Base-by-base conservation (phyloP, 495 filamentous ascomycete genomes). In the Penicillium bovifimosum region DNA sequence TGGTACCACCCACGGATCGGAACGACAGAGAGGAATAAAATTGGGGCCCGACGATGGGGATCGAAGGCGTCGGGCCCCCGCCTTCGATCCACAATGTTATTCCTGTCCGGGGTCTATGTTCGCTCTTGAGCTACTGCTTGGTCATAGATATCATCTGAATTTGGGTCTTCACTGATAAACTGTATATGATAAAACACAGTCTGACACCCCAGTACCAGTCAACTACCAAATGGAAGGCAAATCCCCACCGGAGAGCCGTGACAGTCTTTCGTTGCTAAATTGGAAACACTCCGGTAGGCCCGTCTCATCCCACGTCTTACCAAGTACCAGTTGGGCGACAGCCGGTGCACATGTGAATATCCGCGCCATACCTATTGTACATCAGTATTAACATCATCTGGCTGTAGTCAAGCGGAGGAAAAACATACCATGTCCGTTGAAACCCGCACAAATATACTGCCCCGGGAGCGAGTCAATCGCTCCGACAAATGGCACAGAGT, bases 381-480 rank as follows among this genome's bases (percentile, higher is more conserved):
- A 13, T 32, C 29, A 49, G 34, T 11, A 17, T 38, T 0, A 6
- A 3, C 0, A 1, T 2, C 24, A 5, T 3, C 41, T 7, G 6
- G 2, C 16, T 38, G 0, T 13, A 10, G 5, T 27, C 20, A 1
- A 17, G 17, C 17, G 5, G 17, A 9, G 10, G 6, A 2, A n/a
- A 13, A 18, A 45, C 60, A 24, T 35, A 62, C 66, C 66, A 56
- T 69, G 66, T 0, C 66, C 66, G 47, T 67, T 67, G 33, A 69
- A 69, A 9, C 66, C 66, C 14, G 66, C 66, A 56, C 66, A 69
- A 5, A 69, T 61, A 41, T 60, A 69, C 20, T 69, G 66, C 7
- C 66, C 66, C 10, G 59, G 57, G 0, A 65, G 45, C 0, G 54
- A 55, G 7, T 62, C 60, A 28, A 69, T 63, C 0, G 55, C 49